Evolutionary conservation across 768 basidiomycete species (phyloP).

Genomic region (Tylopilus intermedius): DNA sequence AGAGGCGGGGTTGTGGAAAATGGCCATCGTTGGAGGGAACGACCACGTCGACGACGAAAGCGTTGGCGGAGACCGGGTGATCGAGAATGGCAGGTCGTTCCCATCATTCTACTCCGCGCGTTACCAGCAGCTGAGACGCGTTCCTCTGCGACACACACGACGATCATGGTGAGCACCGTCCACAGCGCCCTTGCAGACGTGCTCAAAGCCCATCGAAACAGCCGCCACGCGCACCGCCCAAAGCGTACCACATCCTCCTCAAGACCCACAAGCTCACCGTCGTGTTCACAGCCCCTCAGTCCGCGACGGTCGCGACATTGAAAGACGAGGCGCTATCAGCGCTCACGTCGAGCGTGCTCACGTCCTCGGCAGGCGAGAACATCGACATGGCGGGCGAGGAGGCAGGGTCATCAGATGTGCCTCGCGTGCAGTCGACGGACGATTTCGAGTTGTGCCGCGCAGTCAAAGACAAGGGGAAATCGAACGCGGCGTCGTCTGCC

Average conservation of each 20-base stretch:
- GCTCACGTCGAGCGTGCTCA: conserved; percentile 44
- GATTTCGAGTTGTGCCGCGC: conserved; percentile 66
- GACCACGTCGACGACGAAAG: conserved; percentile 1
- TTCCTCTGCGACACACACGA: background rate
- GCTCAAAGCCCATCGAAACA: conserved; percentile 15
- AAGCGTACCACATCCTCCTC: conserved; percentile 62
- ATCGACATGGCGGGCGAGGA: conserved; percentile 18
- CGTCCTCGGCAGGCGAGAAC: conserved; percentile 25
- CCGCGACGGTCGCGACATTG: conserved; percentile 49
- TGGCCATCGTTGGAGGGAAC: conserved; percentile 40
- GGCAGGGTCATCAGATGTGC: conserved; percentile 24
- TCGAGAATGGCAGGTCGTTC: conserved; percentile 25
- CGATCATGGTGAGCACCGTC: conserved; percentile 19
- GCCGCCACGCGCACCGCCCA: conserved; percentile 55
- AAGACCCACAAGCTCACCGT: conserved; percentile 71
- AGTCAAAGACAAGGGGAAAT: conserved; percentile 46
- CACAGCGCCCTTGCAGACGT: background rate
- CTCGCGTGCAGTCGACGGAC: conserved; percentile 30
- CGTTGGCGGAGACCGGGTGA: conserved; percentile 16
- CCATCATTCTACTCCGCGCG: conserved; percentile 3
- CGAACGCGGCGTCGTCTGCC: conserved; percentile 29
- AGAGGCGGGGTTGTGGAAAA: conserved; percentile 46
- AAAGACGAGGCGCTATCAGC: conserved; percentile 64
- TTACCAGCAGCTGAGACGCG: background rate
- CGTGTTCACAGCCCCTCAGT: conserved; percentile 52